Percentiles rank a stretch among this genome's conserved stretches.
These are phyloP conservation scores for Pontederia paniculata DNA, from an alignment of 176 grass and related monocot species.

Conservation along the genomic window DNA sequence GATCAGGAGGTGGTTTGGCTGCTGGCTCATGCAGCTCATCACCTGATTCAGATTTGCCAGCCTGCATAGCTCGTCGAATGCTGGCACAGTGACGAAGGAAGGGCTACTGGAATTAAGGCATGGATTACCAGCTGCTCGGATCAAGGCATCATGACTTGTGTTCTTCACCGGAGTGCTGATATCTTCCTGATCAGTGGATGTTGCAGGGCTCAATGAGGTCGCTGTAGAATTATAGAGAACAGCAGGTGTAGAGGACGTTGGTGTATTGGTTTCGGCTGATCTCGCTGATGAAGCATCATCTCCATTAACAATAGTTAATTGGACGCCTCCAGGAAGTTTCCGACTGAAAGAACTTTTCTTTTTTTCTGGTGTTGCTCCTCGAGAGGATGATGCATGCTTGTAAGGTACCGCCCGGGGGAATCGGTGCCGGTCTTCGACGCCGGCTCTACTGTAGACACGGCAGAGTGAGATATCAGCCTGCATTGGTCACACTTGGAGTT, in stretches of 20 bases:
- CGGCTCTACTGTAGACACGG: slow-evolving; percentile 80
- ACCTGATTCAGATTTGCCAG: slow-evolving; percentile 34
- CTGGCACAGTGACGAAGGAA: slow-evolving; percentile 31
- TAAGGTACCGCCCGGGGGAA: slow-evolving; percentile 6
- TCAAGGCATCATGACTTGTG: slow-evolving; percentile 33
- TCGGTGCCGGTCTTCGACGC: slow-evolving; percentile 52
- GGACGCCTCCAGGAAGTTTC: background rate
- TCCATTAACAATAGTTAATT: too few species aligned
- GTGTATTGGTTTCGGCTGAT: too few species aligned
- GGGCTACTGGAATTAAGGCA: slow-evolving; percentile 31
- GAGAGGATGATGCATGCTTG: slow-evolving; percentile 25
- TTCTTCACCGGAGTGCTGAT: slow-evolving; percentile 14
- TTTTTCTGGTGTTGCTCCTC: slow-evolving; percentile 13
- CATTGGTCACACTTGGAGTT: slow-evolving; percentile 3
- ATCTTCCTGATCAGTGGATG: slow-evolving; percentile 11
- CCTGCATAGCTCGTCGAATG: slow-evolving; percentile 65
- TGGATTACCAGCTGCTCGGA: background rate
- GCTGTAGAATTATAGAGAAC: slow-evolving; percentile 10
- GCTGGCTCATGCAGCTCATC: slow-evolving; percentile 30
- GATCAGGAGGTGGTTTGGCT: background rate
- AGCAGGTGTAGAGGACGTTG: background rate
- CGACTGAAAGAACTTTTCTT: slow-evolving; percentile 34
- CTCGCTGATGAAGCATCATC: too few species aligned
- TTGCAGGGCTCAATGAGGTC: slow-evolving; percentile 24
- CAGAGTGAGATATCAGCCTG: slow-evolving; percentile 90